These are phyloP conservation scores for Hydnomerulius pinastri DNA, from an alignment of 768 basidiomycete species.

Conservation along the genomic window DNA sequence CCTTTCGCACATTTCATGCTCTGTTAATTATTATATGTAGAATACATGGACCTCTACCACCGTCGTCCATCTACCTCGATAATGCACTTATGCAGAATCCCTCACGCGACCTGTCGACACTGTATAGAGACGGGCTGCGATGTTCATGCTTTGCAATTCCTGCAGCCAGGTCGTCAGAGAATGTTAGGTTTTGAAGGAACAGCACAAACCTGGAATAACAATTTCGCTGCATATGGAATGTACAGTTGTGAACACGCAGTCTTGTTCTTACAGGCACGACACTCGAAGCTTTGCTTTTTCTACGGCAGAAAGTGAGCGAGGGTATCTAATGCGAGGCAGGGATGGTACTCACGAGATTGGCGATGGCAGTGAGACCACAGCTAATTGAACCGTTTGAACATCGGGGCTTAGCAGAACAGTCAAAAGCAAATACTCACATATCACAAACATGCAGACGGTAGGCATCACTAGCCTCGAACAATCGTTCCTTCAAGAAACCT, in stretches of 20 bases:
- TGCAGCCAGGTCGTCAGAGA: conserved; percentile 26
- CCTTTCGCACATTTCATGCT: conserved; percentile 8
- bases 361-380: conserved; percentile 95
- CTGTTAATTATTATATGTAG: conserved; percentile 32
- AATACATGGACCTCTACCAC: conserved; percentile 33
- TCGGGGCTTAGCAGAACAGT: background rate
- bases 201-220: conserved; percentile 83
- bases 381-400: conserved; percentile 39
- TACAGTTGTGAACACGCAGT: conserved; percentile 89
- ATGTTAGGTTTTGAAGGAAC: background rate
- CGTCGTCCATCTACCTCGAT: background rate
- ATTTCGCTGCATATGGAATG: conserved; percentile 95
- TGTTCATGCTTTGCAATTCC: conserved; percentile 97
- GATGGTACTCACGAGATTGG: conserved; percentile 74
- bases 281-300: conserved; percentile 99
- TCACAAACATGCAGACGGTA: conserved; percentile 96
- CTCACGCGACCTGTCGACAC: conserved; percentile 85
- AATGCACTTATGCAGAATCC: conserved; percentile 40
- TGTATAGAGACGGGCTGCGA: conserved; percentile 84
- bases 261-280: conserved; percentile 96
- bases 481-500: conserved; percentile 94
- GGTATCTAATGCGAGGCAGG: background rate
- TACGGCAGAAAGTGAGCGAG: conserved; percentile 25
- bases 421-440: conserved; percentile 59
- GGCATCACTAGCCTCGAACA: conserved; percentile 91